These are phyloP conservation scores for Pelargonium citronellum DNA, from an alignment of 441 rosid species.

Conservation along the genomic window DNA sequence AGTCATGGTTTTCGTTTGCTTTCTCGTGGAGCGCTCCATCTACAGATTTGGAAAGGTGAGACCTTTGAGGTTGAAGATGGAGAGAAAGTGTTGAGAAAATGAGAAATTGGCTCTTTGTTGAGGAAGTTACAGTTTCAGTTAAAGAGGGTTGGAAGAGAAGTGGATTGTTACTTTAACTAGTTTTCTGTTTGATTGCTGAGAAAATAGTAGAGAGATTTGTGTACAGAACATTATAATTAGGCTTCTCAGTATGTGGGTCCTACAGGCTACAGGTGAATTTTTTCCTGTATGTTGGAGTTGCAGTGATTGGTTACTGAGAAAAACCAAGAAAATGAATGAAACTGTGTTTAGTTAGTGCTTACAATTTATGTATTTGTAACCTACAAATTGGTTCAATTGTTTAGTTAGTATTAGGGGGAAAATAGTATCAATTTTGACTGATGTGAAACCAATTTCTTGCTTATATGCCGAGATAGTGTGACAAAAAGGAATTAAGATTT, in stretches of 20 bases:
- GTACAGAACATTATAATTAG: too few relatives aligned
- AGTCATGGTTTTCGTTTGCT: constrained; percentile 73
- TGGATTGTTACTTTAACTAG: background rate
- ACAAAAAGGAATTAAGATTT: background rate
- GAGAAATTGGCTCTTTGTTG: too few relatives aligned
- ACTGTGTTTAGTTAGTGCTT: background rate
- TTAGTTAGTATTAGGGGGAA: too few relatives aligned
- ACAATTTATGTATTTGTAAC: background rate
- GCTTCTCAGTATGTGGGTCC: constrained; percentile 3
- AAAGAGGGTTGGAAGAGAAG: too few relatives aligned
- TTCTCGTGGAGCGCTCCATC: constrained; percentile 67
- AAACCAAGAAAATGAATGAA: background rate
- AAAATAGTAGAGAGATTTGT: background rate
- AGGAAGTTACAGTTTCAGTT: too few relatives aligned
- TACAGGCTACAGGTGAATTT: background rate
- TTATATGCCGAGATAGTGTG: background rate
- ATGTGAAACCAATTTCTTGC: too few relatives aligned
- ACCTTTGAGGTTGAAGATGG: background rate
- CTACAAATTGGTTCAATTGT: too few relatives aligned
- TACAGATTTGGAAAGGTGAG: constrained; percentile 84
- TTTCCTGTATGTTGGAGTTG: background rate
- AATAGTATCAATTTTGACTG: too few relatives aligned
- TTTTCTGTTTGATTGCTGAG: constrained; percentile 9
- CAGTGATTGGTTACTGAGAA: constrained; percentile 5
- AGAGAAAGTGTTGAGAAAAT: too few relatives aligned